phyloP scores from a whole-genome alignment of 345 rosid genomes.

The Gossypium herbaceum region DNA sequence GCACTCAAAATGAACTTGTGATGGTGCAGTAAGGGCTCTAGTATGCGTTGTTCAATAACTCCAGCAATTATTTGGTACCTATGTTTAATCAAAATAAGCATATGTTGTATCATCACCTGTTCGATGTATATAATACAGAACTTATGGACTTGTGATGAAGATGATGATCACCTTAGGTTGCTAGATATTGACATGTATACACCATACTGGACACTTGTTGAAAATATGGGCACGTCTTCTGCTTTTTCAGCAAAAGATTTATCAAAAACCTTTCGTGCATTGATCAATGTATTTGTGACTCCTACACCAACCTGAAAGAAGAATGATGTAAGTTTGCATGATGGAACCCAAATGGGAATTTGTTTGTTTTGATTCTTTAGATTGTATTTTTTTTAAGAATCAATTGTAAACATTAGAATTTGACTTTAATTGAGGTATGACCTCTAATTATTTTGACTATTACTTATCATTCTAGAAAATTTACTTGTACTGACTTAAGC shows the following conservation, averaged over 20 bases:
- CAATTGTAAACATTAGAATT: too few species aligned
- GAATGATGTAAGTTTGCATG: not conserved
- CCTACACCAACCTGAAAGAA: slow-evolving; percentile 49
- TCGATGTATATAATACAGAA: not conserved
- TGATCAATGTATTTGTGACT: slow-evolving; percentile 55
- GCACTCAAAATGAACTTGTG: slow-evolving; percentile 57
- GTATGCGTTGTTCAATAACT: slow-evolving; percentile 60
- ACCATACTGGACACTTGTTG: slow-evolving; percentile 67
- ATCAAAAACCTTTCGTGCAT: slow-evolving; percentile 52
- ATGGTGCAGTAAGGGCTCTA: slow-evolving; percentile 62
- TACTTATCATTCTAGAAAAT: too few species aligned
- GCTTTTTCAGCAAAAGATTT: slow-evolving; percentile 51
- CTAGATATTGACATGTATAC: slow-evolving; percentile 77
- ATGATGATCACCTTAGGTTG: slow-evolving; percentile 53
- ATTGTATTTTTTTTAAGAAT: too few species aligned
- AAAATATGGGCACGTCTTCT: slow-evolving; percentile 59
- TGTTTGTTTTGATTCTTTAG: too few species aligned
- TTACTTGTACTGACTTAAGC: too few species aligned
- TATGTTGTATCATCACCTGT: not conserved
- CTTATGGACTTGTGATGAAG: not conserved
- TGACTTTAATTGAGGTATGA: too few species aligned
- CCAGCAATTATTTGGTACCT: slow-evolving; percentile 82
- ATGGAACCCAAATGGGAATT: too few species aligned
- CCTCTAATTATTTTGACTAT: too few species aligned
- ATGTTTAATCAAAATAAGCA: not conserved